Base-by-base conservation (phyloP, 768 basidiomycete genomes). In the Termitomyces sp. region DNA sequence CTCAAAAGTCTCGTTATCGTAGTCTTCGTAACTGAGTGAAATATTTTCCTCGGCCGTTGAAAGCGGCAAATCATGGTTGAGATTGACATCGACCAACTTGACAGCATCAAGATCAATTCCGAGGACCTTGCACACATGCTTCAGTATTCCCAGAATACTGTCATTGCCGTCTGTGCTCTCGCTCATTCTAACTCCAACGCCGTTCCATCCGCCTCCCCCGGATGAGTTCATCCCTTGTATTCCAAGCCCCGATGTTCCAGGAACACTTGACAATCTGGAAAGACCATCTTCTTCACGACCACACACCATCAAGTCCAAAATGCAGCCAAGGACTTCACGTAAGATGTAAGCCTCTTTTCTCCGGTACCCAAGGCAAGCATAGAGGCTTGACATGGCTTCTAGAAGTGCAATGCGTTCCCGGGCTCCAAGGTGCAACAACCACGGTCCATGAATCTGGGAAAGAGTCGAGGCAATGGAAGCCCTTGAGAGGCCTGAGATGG, bases 301-400 rank as follows among this genome's bases (percentile, higher is more conserved):
- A 61, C 85, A 90, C n/a, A 94, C 89, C 54, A 96, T 73, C 52
- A 93, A 77, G 65, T 94, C 94, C 73, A 95, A 75, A 51, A 93
- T 69, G 60, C 89, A 89, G 9, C 89, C 91, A 20, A 95, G 76
- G 40, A 97, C 80, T 65, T 98, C 94, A 11, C 96, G 80, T 23
- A 94, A 75, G 38, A 94, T 74, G 63, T 90, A 89, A 0, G 86
- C 89, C 71, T 97, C 95, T 71, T 96, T 96, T 44, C 97, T 79
- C 50, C 76, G 80, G 67, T 94, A 91, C 9, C 92, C 94, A 5
- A 99, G 68, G 59, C 84, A 88, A 11, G 86, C 79, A 68, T 89
- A 95, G 43, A 92, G 72, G 58, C 84, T 84, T 0, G 90, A 89
- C 44, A 86, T 80, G 33, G 79, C 76, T 60, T 89, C 85, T 53